A percentile compares a stretch with the other conserved stretches of the same genome.
These are phyloP conservation scores for Chlorella variabilis DNA, from an alignment of 163 green algal genomes.

Conservation along the genomic window DNA sequence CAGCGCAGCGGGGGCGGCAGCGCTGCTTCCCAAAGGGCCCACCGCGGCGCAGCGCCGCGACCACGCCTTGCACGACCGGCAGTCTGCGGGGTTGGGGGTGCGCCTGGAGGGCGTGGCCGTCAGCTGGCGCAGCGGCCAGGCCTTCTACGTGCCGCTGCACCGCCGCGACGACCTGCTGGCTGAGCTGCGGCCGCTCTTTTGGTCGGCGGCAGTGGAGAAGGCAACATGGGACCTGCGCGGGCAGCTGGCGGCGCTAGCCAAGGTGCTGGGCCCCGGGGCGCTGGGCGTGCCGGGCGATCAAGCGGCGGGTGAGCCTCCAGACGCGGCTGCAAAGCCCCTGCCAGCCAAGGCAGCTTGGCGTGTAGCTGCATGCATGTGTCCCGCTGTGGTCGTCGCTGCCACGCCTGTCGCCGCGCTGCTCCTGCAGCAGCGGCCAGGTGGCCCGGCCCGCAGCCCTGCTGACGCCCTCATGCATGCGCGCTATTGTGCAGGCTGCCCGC, in stretches of 20 bases:
- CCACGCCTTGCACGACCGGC: constrained; percentile 11
- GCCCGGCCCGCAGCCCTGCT: too few relatives aligned
- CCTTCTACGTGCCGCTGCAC: constrained; percentile 57
- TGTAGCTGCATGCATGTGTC: background rate
- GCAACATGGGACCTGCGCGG: constrained; percentile 67
- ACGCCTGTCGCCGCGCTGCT: too few relatives aligned
- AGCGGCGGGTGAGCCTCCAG: background rate
- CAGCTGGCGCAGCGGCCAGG: constrained; percentile 44
- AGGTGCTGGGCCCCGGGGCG: constrained; percentile 15
- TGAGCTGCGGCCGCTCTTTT: constrained; percentile 43
- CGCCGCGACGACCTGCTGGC: constrained; percentile 32
- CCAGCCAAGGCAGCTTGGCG: background rate
- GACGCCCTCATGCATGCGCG: too few relatives aligned
- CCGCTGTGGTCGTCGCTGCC: background rate
- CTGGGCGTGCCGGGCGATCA: constrained; percentile 5
- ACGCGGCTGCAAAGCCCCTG: too few relatives aligned
- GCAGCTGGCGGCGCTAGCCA: constrained; percentile 58
- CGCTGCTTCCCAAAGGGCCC: constrained; percentile 12
- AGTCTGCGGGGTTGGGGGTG: constrained; percentile 15
- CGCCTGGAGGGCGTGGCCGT: constrained; percentile 63
- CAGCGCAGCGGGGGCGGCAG: background rate
- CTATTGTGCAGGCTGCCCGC: constrained; percentile 14
- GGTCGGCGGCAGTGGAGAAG: constrained; percentile 31
- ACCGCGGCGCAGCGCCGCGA: constrained; percentile 18
- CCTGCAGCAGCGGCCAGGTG: too few relatives aligned